phyloP scores from a whole-genome alignment of 2,329 filamentous ascomycete species.

The Trichophyton verrucosum region DNA sequence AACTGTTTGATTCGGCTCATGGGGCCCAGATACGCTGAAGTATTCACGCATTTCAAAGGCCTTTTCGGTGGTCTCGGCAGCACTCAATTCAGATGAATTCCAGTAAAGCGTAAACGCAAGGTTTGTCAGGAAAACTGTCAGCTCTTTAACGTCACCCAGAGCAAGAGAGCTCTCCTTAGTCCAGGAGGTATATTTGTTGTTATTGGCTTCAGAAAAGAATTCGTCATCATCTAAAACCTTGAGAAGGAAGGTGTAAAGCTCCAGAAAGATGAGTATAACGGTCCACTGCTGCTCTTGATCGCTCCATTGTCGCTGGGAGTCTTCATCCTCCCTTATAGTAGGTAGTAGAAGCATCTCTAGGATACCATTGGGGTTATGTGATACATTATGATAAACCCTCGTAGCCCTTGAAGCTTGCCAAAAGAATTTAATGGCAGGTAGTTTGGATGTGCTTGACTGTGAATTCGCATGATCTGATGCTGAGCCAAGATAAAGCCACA shows the following conservation, averaged over 20 bases:
- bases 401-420: conserved; percentile 57
- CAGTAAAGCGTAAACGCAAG: conserved; percentile 82
- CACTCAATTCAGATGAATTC: conserved; percentile 55
- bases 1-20: conserved; percentile 5
- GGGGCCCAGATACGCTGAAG: conserved; percentile 24
- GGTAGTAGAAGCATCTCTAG: conserved; percentile 43
- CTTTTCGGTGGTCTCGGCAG: conserved; percentile 27
- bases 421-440: conserved; percentile 69
- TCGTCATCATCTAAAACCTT: conserved; percentile 94
- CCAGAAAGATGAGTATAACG: conserved; percentile 77
- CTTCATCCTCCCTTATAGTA: conserved; percentile 11
- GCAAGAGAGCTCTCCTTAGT: conserved; percentile 54
- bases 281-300: conserved; percentile 64
- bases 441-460: conserved; percentile 22
- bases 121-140: conserved; percentile 81
- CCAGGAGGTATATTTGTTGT: conserved; percentile 41
- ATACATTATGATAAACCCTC: conserved; percentile 45
- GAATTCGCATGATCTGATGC: conserved; percentile 33
- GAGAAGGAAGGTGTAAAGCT: conserved; percentile 85
- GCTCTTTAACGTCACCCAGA: conserved; percentile 55
- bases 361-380: conserved; percentile 45
- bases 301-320: conserved; percentile 18
- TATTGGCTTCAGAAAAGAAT: conserved; percentile 52
- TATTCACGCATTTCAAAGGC: conserved; percentile 36
- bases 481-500: conserved; percentile 79